Evolutionary conservation across 164 flowering plant genomes (phyloP), one percentile per base, ranked within the genome.

Genomic region (Liriodendron chinense): DNA sequence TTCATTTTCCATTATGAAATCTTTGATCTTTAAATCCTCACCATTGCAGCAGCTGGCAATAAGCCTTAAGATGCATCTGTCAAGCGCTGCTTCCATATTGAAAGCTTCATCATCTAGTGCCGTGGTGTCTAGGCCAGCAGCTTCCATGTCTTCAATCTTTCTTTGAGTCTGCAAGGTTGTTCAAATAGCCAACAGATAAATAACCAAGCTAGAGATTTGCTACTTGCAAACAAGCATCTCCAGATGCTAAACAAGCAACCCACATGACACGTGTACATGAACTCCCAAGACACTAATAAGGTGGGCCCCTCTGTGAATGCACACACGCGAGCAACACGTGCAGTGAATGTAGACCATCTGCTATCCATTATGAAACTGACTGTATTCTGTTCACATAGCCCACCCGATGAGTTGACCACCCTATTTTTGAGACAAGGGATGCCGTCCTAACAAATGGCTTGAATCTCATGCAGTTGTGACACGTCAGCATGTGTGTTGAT

Each of bases 41-140:
- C 99, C 90, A 70, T 89, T 94, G 87, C 99, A 96, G 84, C 98
- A 96, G 34, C 93, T 86, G 47, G 89, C 94, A 78, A 96, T 94
- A 43, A 94, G 94, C 87, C 91, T 87, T 83, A 96, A 78, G 76
- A 96, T 96, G 87, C 96, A 92, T 85, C 84, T 85, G 74, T 95
- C 98, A 75, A 87, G 93, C 77, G 97, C 87, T 8, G 89, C 85
- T 86, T 95, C 97, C 28, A 84, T 25, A 73, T 81, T 83, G 80
- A 94, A 92, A 77, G 92, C 94, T 65, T 92, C 94, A 68, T 96
- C 97, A 71, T 92, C 98, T 23, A 90, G 89, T 53, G 82, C 63
- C 61, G 83, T 77, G 20, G 89, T 75, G 71, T 92, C 93, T 25
- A 80, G 71, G 68, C 92, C 96, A 72, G 87, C 78, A 72, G 84